Percentiles rank a stretch among this genome's conserved stretches.
These are phyloP conservation scores for Blastomyces parvus DNA, from an alignment of 2,329 filamentous ascomycete species.

Conservation along the genomic window DNA sequence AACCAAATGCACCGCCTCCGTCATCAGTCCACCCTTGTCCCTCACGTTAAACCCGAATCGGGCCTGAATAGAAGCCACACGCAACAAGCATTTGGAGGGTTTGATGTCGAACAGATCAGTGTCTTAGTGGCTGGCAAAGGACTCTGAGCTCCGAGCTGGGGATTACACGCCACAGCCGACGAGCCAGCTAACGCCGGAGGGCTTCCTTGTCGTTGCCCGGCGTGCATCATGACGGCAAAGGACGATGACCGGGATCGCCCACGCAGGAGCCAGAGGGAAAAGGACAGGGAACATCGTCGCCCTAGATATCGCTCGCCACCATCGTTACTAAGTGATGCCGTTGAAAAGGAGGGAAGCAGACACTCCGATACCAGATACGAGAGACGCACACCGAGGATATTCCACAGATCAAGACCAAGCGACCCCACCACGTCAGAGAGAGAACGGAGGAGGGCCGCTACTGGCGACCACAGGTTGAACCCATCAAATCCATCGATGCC, in stretches of 20 bases:
- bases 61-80: conserved; percentile 7
- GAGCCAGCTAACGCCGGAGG: not conserved
- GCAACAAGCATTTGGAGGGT: not conserved
- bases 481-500: conserved; percentile 13
- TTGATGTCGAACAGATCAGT: not conserved
- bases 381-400: conserved; percentile 23
- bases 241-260: conserved; percentile 24
- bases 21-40: not conserved
- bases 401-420: conserved; percentile 21
- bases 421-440: conserved; percentile 10
- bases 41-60: conserved; percentile 6
- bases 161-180: conserved; percentile 4
- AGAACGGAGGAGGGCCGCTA: conserved; percentile 25
- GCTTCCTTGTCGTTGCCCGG: not conserved
- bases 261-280: conserved; percentile 25
- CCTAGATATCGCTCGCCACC: conserved; percentile 21
- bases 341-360: conserved; percentile 7
- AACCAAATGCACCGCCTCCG: conserved; percentile 2
- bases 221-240: conserved; percentile 29
- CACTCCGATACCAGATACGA: conserved; percentile 8
- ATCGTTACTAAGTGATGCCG: conserved; percentile 14
- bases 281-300: conserved; percentile 22
- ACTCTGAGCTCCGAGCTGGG: not conserved
- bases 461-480: conserved; percentile 14
- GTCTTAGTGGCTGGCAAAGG: not conserved